These are phyloP conservation scores for Cardamine occulta DNA, from an alignment of 345 rosid species.

Conservation along the genomic window DNA sequence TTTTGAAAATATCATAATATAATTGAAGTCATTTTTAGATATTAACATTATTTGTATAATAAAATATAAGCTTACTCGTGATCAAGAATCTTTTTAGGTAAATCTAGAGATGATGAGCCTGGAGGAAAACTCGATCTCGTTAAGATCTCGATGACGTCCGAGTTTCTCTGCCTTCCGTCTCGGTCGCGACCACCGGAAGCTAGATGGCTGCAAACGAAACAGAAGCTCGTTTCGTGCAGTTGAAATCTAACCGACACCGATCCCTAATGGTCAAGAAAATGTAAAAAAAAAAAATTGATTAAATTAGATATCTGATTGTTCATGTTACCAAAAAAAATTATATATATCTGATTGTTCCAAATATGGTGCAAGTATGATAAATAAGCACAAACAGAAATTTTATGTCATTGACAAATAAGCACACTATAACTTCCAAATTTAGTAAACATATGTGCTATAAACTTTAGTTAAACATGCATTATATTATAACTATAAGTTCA, in stretches of 20 bases:
- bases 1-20: background rate
- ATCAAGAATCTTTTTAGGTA: slow-evolving; percentile 70
- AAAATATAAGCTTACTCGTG: slow-evolving; percentile 62
- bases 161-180: slow-evolving; percentile 68
- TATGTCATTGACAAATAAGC: background rate
- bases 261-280: slow-evolving; percentile 53
- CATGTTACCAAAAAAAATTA: too few species aligned
- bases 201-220: slow-evolving; percentile 79
- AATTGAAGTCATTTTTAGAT: background rate
- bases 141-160: slow-evolving; percentile 63
- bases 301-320: background rate
- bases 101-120: slow-evolving; percentile 51
- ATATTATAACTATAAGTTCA: slow-evolving; percentile 17
- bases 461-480: background rate
- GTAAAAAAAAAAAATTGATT: too few species aligned
- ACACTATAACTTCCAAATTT: background rate
- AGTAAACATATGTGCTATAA: background rate
- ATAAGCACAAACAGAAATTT: background rate
- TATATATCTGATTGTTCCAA: background rate
- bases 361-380: background rate
- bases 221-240: slow-evolving; percentile 73
- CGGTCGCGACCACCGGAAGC: slow-evolving; percentile 87
- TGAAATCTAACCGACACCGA: slow-evolving; percentile 76
- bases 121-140: slow-evolving; percentile 66
- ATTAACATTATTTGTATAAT: background rate